These are phyloP conservation scores for Acanthamoeba castellanii DNA, from an alignment of 208 protist species.

Conservation along the genomic window DNA sequence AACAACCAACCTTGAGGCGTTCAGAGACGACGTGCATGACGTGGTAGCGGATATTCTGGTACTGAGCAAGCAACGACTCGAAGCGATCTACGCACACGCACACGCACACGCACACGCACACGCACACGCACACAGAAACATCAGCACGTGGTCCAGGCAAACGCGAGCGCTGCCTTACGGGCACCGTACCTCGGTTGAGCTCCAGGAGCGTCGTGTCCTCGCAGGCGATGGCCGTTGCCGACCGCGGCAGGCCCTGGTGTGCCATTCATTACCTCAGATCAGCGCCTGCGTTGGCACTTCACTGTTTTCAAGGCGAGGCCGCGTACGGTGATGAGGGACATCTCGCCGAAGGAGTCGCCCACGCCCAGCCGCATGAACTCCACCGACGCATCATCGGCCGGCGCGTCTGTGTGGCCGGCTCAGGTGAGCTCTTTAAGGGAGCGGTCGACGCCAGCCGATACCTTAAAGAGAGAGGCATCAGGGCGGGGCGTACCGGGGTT, in stretches of 20 bases:
- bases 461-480: no score
- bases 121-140: no score
- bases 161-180: no score
- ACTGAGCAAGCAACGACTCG: not conserved
- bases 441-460: no score
- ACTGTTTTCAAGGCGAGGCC: no score
- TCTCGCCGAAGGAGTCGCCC: slow-evolving; percentile 26
- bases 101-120: no score
- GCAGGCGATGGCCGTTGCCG: not conserved
- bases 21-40: slow-evolving; percentile 25
- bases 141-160: no score
- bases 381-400: not conserved
- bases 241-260: not conserved
- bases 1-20: not conserved
- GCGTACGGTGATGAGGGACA: slow-evolving; percentile 39
- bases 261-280: no score
- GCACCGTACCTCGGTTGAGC: no score
- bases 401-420: not conserved
- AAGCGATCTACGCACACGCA: no score
- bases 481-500: not conserved
- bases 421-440: no score
- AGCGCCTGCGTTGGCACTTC: no score
- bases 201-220: not conserved
- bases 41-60: slow-evolving; percentile 52
- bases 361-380: slow-evolving; percentile 37